These are phyloP conservation scores for Endothia cerciana DNA, from an alignment of 2,329 filamentous ascomycete genomes.

Conservation along the genomic window DNA sequence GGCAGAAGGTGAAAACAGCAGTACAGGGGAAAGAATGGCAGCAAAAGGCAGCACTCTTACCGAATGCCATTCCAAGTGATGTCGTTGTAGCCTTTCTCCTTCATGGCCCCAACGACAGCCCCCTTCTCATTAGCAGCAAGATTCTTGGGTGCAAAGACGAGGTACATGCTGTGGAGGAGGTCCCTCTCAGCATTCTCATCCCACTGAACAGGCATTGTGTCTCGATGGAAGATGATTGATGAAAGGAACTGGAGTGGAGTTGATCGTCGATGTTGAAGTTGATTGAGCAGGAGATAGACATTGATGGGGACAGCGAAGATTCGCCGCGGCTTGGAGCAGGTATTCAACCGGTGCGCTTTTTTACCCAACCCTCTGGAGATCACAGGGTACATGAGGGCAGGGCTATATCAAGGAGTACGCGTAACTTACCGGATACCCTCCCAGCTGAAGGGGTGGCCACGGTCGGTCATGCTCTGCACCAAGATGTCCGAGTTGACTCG, in stretches of 20 bases:
- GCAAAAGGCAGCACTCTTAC: background rate
- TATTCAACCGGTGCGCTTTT: background rate
- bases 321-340: background rate
- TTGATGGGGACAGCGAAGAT: background rate
- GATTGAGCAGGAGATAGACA: background rate
- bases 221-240: background rate
- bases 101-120: background rate
- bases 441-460: conserved; percentile 46
- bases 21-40: background rate
- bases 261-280: background rate
- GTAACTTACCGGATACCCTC: conserved; percentile 48
- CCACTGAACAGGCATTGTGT: background rate
- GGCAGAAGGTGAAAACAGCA: background rate
- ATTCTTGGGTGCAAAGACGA: background rate
- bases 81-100: background rate
- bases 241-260: background rate
- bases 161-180: background rate
- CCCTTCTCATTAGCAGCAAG: background rate
- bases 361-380: background rate
- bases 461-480: conserved; percentile 38
- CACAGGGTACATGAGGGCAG: background rate
- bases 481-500: conserved; percentile 38
- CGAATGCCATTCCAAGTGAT: conserved; percentile 1
- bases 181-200: background rate
- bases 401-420: background rate